phyloP scores from a whole-genome alignment of 352 stramenopile species.

The Globisporangium rhizosaccharum region DNA sequence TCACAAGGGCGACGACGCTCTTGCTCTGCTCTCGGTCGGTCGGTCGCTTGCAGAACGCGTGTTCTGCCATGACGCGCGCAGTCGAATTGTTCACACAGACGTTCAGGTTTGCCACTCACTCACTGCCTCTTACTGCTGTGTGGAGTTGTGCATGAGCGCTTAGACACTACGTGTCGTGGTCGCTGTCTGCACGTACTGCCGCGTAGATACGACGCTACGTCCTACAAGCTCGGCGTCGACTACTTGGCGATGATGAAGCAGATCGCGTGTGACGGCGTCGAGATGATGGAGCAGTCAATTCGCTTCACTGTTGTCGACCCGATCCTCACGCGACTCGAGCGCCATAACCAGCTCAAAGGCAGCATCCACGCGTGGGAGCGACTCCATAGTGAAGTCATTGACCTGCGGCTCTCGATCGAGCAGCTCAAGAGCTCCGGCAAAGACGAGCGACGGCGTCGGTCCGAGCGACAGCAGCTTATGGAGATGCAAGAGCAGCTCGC shows the following conservation, averaged over 20 bases:
- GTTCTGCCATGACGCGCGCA: slow-evolving; percentile 39
- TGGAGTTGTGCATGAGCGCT: too few relatives aligned
- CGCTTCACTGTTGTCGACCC: slow-evolving; percentile 74
- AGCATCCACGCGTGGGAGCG: slow-evolving; percentile 29
- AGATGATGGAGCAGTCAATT: slow-evolving; percentile 73
- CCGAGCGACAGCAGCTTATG: slow-evolving; percentile 28
- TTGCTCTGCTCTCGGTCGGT: neutral
- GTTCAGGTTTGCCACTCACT: slow-evolving; percentile 21
- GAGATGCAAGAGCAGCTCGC: slow-evolving; percentile 35
- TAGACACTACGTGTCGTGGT: neutral
- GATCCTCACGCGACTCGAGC: slow-evolving; percentile 43
- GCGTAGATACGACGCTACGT: slow-evolving; percentile 18
- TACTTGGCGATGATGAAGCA: slow-evolving; percentile 45
- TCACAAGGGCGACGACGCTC: neutral
- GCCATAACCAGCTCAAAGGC: slow-evolving; percentile 35
- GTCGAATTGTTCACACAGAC: slow-evolving; percentile 53
- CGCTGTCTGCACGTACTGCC: neutral
- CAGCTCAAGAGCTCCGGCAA: slow-evolving; percentile 31
- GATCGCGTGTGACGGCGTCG: slow-evolving; percentile 46
- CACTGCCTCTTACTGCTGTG: neutral
- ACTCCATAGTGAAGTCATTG: slow-evolving; percentile 22
- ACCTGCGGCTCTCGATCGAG: slow-evolving; percentile 20
- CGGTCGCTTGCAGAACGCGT: slow-evolving; percentile 21
- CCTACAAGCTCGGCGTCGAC: slow-evolving; percentile 31
- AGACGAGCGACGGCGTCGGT: slow-evolving; percentile 32